A percentile compares a stretch with the other conserved stretches of the same genome.
phyloP scores from a whole-genome alignment of 108 stramenopile genomes.

The Nitzschia putrida region DNA sequence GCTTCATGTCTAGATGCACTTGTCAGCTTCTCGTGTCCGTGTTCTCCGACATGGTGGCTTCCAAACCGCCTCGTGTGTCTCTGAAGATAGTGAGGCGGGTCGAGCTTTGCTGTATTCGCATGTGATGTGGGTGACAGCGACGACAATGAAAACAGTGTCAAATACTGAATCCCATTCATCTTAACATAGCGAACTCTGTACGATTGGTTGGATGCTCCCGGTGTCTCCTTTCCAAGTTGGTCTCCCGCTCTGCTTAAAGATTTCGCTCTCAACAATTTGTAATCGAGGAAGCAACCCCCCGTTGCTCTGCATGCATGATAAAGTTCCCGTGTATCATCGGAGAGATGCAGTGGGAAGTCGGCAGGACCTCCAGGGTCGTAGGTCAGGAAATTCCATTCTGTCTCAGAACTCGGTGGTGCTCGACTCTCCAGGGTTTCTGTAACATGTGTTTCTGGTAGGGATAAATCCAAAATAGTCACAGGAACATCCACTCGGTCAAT shows the following conservation, averaged over 20 bases:
- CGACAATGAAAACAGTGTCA: slow-evolving; percentile 65
- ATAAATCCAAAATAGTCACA: slow-evolving; percentile 66
- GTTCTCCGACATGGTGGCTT: not conserved
- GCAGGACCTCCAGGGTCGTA: slow-evolving; percentile 44
- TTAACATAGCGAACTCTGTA: slow-evolving; percentile 57
- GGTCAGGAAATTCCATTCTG: slow-evolving; percentile 40
- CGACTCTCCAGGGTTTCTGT: not conserved
- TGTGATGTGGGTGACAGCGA: slow-evolving; percentile 56
- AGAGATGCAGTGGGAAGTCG: slow-evolving; percentile 57
- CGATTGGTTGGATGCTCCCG: slow-evolving; percentile 26
- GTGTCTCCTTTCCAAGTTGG: slow-evolving; percentile 18
- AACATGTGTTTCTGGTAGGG: slow-evolving; percentile 31
- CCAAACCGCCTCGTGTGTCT: slow-evolving; percentile 12
- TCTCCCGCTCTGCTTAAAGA: slow-evolving; percentile 47
- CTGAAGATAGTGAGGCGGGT: slow-evolving; percentile 42
- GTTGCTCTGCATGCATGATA: slow-evolving; percentile 52
- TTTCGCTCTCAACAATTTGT: slow-evolving; percentile 45
- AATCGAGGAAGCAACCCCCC: slow-evolving; percentile 70
- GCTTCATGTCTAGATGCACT: slow-evolving; percentile 12
- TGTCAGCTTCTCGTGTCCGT: not conserved
- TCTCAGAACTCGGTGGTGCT: slow-evolving; percentile 1
- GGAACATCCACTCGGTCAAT: slow-evolving; percentile 67
- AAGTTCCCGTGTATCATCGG: slow-evolving; percentile 65
- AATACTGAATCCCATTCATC: slow-evolving; percentile 80
- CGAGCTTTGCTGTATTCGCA: slow-evolving; percentile 31